Conservation (phyloP, 495 filamentous ascomycete genomes). For the Penicillium alfredii region DNA sequence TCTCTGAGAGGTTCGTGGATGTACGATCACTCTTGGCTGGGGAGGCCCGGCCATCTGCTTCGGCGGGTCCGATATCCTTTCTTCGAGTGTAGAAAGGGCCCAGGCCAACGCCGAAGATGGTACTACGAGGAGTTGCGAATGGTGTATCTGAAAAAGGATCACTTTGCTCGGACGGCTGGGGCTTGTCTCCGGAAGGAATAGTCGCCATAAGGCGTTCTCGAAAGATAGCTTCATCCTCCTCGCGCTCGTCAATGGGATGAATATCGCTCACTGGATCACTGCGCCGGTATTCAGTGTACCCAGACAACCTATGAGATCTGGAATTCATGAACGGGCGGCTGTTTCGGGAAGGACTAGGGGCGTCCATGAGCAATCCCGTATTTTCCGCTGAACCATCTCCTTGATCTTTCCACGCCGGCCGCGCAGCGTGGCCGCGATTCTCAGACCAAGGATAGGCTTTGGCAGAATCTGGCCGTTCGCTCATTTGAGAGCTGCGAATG, state of each 20-base stretch:
- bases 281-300: conserved; percentile 42
- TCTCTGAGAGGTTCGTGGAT: conserved; percentile 52
- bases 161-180: conserved; percentile 12
- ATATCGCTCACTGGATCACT: conserved; percentile 47
- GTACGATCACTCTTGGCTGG: conserved; percentile 52
- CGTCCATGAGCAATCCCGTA: conserved; percentile 50
- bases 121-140: conserved; percentile 26
- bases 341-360: conserved; percentile 49
- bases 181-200: conserved; percentile 13
- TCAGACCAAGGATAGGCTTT: conserved; percentile 34
- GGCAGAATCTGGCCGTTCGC: conserved; percentile 16
- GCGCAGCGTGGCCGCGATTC: conserved; percentile 24
- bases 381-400: conserved; percentile 40
- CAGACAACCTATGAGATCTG: conserved; percentile 20
- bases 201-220: conserved; percentile 23
- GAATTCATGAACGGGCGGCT: conserved; percentile 23
- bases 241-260: conserved; percentile 64
- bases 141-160: conserved; percentile 26
- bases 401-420: conserved; percentile 25
- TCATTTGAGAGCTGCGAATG: conserved; percentile 28
- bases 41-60: conserved; percentile 27
- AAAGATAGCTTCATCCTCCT: conserved; percentile 52
- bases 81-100: conserved; percentile 24
- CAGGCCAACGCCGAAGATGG: conserved; percentile 24
- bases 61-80: conserved; percentile 15